Evolutionary conservation across 1,284 basidiomycete species (phyloP), one percentile per base, ranked within the genome.

Genomic region (Ustilago loliicola): DNA sequence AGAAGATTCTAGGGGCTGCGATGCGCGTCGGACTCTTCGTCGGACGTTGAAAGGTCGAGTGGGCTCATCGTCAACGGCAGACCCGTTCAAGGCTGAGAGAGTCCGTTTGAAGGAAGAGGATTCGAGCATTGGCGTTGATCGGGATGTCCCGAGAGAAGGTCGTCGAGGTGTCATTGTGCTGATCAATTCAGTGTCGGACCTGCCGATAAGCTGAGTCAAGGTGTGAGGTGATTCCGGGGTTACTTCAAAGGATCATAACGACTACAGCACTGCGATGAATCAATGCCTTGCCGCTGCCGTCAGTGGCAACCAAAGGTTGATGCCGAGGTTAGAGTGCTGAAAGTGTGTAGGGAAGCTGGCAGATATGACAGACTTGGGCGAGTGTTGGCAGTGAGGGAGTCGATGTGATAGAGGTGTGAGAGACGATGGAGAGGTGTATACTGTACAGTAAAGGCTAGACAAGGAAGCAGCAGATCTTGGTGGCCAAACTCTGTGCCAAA

Each of bases 1-100:
- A 8, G 45, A 58, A 47, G 45, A 45, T 15, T 61, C 62, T 17
- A 53, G 65, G 13, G 74, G 74, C 21, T 77, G 74, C 2, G 74
- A 77, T 23, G 74, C 67, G 55, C 74, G 11, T 11, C 74, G 55
- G 4, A 71, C 11, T 21, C 70, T 65, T 11, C 71, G 65, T 36
- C 71, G 65, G 0, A 73, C 71, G n/a, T 67, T 51, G 61, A 67
- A 73, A 17, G 71, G 65, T 19, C 71, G 61, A n/a, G 71, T 64
- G n/a, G 71, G 71, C 25, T 63, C 65, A 25, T 68, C 64, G 6
- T 25, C 23, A 8, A 71, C 21, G n/a, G 68, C 62, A 5, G 68
- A 57, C 10, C 17, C 17, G 8, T 47, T 53, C 25, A 48, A 21
- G 7, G 60, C 3, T 4, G 60, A 40, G 8, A 30, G 42, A 7